Conservation (phyloP, 345 rosid genomes). For the Salix purpurea region DNA sequence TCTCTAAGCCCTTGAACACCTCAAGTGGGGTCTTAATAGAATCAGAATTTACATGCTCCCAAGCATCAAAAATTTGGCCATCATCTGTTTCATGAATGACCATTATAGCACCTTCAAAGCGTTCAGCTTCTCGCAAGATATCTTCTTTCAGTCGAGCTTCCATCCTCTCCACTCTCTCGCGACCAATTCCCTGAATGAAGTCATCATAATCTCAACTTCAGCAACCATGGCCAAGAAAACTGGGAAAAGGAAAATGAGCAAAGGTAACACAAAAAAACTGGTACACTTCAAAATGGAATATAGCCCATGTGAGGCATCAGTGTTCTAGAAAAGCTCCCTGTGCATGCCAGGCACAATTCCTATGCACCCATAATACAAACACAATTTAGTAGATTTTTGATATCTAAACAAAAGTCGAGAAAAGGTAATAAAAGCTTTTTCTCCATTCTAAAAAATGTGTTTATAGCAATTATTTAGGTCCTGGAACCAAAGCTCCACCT, state of each 20-base stretch:
- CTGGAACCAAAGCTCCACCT: neutral
- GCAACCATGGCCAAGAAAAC: neutral
- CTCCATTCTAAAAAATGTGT: neutral
- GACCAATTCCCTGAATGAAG: conserved; percentile 75
- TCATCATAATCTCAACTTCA: conserved; percentile 21
- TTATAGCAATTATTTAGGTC: neutral
- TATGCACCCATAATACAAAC: neutral
- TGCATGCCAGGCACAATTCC: neutral
- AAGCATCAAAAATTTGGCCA: conserved; percentile 77
- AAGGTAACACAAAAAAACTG: neutral
- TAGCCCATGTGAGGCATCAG: neutral
- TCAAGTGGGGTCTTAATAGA: conserved; percentile 90
- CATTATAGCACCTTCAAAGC: conserved; percentile 88
- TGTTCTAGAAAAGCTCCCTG: neutral
- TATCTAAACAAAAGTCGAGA: neutral
- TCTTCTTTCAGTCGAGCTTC: conserved; percentile 95
- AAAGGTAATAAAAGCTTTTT: neutral
- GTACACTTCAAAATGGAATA: neutral
- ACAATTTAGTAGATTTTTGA: neutral
- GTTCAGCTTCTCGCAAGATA: conserved; percentile 81
- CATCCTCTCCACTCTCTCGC: conserved; percentile 92
- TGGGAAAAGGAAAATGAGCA: neutral
- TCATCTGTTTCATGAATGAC: conserved; percentile 89
- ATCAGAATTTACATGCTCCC: conserved; percentile 75
- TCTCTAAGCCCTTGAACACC: conserved; percentile 81